Conservation (phyloP, 2,329 filamentous ascomycete genomes). For the Scolecobasidium constrictum region DNA sequence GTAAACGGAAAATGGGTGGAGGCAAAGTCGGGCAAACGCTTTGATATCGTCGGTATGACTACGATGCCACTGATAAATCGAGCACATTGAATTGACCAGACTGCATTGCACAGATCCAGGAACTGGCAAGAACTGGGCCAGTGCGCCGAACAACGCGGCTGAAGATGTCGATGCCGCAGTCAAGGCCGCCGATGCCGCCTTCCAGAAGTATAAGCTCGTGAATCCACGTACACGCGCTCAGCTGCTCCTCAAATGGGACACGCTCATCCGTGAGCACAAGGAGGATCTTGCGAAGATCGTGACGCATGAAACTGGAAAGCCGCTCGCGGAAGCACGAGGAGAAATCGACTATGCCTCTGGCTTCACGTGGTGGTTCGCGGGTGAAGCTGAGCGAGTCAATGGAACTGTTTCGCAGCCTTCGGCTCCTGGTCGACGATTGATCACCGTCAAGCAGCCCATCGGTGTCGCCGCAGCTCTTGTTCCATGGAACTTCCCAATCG, state of each 20-base stretch:
- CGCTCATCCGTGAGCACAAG: conserved; percentile 49
- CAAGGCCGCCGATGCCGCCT: conserved; percentile 48
- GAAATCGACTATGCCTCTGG: conserved; percentile 43
- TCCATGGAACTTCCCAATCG: conserved; percentile 63
- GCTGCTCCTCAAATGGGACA: conserved; percentile 54
- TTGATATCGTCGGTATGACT: conserved; percentile 35
- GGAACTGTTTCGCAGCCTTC: conserved; percentile 51
- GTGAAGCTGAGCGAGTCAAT: conserved; percentile 51
- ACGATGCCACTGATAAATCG: not conserved
- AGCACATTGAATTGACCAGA: not conserved
- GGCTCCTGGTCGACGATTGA: conserved; percentile 50
- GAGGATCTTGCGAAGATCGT: conserved; percentile 54
- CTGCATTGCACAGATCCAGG: conserved; percentile 33
- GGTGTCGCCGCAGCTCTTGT: conserved; percentile 59
- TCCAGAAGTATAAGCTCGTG: conserved; percentile 47
- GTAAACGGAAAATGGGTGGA: conserved; percentile 39
- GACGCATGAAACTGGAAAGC: conserved; percentile 48
- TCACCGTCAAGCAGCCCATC: conserved; percentile 66
- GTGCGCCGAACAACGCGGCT: conserved; percentile 35
- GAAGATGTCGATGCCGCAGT: conserved; percentile 54
- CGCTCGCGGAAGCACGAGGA: conserved; percentile 38
- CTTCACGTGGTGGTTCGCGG: conserved; percentile 48
- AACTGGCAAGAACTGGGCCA: conserved; percentile 37
- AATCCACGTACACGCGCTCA: conserved; percentile 52
- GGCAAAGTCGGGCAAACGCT: conserved; percentile 38